Percentiles rank a stretch among this genome's conserved stretches.
Evolutionary conservation across 2,329 filamentous ascomycete genomes (phyloP).

Genomic region (Pyricularia sp.): DNA sequence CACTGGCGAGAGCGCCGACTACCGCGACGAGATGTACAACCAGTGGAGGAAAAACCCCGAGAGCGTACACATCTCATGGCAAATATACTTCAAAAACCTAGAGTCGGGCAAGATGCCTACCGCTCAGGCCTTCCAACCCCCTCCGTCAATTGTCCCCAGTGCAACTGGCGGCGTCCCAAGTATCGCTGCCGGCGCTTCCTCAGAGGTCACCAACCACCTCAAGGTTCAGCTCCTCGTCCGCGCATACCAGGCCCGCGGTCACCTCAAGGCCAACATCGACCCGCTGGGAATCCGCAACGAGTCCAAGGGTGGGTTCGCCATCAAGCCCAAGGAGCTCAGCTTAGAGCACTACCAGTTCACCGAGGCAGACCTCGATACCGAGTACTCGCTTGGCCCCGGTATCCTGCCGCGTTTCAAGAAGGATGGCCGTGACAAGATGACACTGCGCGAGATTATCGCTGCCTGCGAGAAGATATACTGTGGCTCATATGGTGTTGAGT

Average conservation of each 20-base stretch:
- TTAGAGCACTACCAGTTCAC: conserved; percentile 93
- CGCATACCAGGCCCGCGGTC: conserved; percentile 94
- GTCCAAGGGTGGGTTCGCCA: conserved; percentile 73
- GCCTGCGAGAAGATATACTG: conserved; percentile 95
- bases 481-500: conserved; percentile 94
- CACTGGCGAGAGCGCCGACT: conserved; percentile 93
- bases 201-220: conserved; percentile 85
- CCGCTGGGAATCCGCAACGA: conserved; percentile 88
- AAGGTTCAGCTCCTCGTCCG: conserved; percentile 96
- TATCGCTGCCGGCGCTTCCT: conserved; percentile 56
- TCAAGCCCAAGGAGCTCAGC: conserved; percentile 84
- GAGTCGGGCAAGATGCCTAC: conserved; percentile 97
- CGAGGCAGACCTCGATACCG: conserved; percentile 85
- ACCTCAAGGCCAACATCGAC: conserved; percentile 97
- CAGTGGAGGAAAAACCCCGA: conserved; percentile 90
- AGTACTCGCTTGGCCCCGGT: conserved; percentile 86
- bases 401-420: conserved; percentile 91
- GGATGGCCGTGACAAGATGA: conserved; percentile 89
- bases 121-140: conserved; percentile 92
- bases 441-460: conserved; percentile 82
- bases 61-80: conserved; percentile 96
- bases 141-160: conserved; percentile 80
- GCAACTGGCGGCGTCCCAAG: conserved; percentile 70
- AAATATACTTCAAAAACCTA: conserved; percentile 99
- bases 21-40: conserved; percentile 99